Evolutionary conservation across 345 rosid genomes (phyloP), one percentile per base, ranked within the genome.

Genomic region (Aethionema arabicum): DNA sequence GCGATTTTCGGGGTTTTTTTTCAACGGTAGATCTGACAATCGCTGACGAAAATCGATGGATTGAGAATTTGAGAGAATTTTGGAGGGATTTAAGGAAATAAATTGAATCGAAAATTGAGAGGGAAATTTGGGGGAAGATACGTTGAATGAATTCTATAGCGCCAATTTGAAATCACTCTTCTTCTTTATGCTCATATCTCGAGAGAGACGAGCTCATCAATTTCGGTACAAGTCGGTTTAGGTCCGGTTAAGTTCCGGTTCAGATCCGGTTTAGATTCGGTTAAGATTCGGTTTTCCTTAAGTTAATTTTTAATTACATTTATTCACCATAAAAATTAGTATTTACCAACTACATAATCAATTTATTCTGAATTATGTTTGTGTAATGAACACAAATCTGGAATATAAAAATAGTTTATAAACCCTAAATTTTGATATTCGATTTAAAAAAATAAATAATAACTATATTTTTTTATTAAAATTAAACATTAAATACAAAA

Each of bases 1-100:
- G 61, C 31, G 33, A 43, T 53, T 31, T 41, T 65, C 27, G 2
- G 27, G 27, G 13, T 51, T 27, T 27, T 15, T 52, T 31, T 57
- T 59, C 66, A 59, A 54, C 37, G 63, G 63, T 15, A 60, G 68
- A 69, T 75, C 69, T 48, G 77, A 73, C 63, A 68, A 32, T 67
- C 32, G 5, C 50, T 33, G 65, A 46, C 16, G 38, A 43, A 41
- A 21, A 52, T 9, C 35, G 31, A 66, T 27, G 8, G 51, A 15
- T 27, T n/a, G 73, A 52, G 59, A 8, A 6, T n/a, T 36, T 13
- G 50, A 36, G 60, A 15, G 60, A 55, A 8, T 5, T 4, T 5
- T 16, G 30, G 62, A 30, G 62, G 45, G 62, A 21, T 48, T 15
- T 47, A 16, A 47, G 7, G 4, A 9, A 47, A 27, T 21, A 21